Percentiles rank a stretch among this genome's conserved stretches.
These are phyloP conservation scores for Ustilago shanxiensis DNA, from an alignment of 1,284 basidiomycete genomes.

Conservation along the genomic window DNA sequence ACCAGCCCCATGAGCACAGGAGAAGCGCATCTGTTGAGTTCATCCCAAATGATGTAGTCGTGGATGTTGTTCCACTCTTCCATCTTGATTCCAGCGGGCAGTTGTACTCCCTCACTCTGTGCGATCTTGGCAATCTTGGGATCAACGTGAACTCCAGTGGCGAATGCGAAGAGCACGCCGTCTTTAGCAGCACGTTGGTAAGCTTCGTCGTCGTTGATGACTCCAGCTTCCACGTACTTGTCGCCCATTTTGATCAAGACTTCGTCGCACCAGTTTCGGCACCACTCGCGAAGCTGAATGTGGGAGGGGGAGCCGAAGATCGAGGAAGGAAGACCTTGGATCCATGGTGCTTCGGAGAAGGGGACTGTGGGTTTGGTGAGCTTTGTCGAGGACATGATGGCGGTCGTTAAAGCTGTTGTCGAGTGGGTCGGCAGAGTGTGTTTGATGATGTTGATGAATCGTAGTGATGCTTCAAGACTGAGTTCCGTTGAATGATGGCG, in stretches of 20 bases:
- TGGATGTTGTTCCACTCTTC: constrained; percentile 64
- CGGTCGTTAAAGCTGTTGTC: not conserved
- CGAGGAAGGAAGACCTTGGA: constrained; percentile 53
- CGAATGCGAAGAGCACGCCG: constrained; percentile 59
- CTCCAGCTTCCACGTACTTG: constrained; percentile 48
- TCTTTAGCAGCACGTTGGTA: constrained; percentile 58
- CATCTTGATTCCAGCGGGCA: constrained; percentile 53
- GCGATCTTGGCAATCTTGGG: constrained; percentile 55
- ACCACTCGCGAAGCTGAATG: constrained; percentile 50
- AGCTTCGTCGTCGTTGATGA: constrained; percentile 39
- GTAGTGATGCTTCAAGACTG: too few relatives aligned
- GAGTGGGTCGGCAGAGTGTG: too few relatives aligned
- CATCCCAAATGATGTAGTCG: constrained; percentile 63
- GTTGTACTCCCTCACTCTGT: constrained; percentile 23
- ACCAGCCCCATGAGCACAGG: constrained; percentile 46
- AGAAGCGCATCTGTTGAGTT: constrained; percentile 53
- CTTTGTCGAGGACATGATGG: constrained; percentile 31
- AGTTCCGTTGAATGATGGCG: not conserved
- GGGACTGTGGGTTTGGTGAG: constrained; percentile 51
- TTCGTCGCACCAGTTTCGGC: constrained; percentile 46
- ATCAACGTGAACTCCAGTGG: constrained; percentile 44
- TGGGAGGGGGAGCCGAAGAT: constrained; percentile 50
- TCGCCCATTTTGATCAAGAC: constrained; percentile 43
- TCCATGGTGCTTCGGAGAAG: constrained; percentile 57
- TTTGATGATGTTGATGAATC: too few relatives aligned